Evolutionary conservation across 352 stramenopile species (phyloP), one percentile per base, ranked within the genome.

Genomic region (Lagenidium giganteum): DNA sequence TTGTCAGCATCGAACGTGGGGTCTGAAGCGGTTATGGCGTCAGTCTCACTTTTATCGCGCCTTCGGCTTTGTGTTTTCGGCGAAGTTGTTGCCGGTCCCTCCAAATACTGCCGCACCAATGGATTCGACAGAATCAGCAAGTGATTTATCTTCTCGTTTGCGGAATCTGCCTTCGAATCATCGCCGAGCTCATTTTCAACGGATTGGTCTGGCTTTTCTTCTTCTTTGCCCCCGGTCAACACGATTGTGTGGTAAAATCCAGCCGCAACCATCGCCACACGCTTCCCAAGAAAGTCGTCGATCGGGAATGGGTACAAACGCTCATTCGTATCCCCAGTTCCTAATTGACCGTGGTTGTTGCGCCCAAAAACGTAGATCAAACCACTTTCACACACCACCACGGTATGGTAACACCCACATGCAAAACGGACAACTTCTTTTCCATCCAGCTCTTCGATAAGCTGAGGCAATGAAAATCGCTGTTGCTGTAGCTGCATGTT

Each of bases 181-280:
- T 36, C 28, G 3, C 16, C 8, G n/a, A 24, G 20, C 9, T 42
- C 41, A 13, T 37, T 44, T 11, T 37, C 30, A 14, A 48, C 49
- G 27, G 22, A 20, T 13, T 68, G 50, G 7, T 51, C 47, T 7
- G 23, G n/a, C 27, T 61, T 66, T 8, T 85, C 67, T 5, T 78
- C 61, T 0, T 95, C 81, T 32, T 70, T 79, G 2, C 77, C 79
- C 12, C 86, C 84, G 1, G 80, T 94, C 1, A 96, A 61, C 3
- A 97, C 83, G 0, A 97, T 62, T 6, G 90, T 97, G 58, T 97
- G 90, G 39, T 97, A 97, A 52, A 97, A 97, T 0, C 91, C 91
- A 11, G 88, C 83, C 21, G 87, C 88, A 6, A 97, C 77, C 37
- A 92, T 68, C 5, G 84, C 77, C 9, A 97, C 65, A 24, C 83